Conservation (phyloP, 805 yeast genomes). For the Suhomyces emberorum region DNA sequence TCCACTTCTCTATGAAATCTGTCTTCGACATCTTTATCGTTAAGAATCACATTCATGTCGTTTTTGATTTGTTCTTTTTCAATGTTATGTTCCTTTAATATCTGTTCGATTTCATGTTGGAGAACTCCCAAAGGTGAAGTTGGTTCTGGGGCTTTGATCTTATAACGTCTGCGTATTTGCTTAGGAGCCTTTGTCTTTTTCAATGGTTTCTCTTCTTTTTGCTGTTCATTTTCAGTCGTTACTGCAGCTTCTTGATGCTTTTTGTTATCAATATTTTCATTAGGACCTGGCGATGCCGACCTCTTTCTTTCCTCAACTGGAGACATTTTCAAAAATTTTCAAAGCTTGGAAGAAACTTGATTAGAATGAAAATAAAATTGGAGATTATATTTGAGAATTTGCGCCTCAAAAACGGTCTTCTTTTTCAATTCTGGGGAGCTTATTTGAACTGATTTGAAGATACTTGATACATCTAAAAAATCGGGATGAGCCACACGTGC, state of each 20-base stretch:
- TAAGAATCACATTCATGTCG: conserved; percentile 63
- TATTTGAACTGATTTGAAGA: too few relatives aligned
- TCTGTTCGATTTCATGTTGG: conserved; percentile 63
- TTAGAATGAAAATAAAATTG: too few relatives aligned
- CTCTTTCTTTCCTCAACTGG: conserved; percentile 4
- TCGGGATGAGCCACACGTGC: not conserved
- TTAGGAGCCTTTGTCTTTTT: conserved; percentile 11
- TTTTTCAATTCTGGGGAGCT: too few relatives aligned
- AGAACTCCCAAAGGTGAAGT: conserved; percentile 82
- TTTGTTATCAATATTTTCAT: conserved; percentile 5
- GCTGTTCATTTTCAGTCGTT: not conserved
- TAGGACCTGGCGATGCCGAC: conserved; percentile 3
- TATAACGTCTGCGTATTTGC: conserved; percentile 48
- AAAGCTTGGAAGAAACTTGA: too few relatives aligned
- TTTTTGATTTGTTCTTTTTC: conserved; percentile 50
- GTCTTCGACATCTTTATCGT: conserved; percentile 47
- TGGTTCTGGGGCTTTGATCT: conserved; percentile 62
- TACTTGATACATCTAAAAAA: too few relatives aligned
- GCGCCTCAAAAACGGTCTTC: too few relatives aligned
- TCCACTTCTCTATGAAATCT: conserved; percentile 57
- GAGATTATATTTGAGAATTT: too few relatives aligned
- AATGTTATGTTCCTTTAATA: conserved; percentile 44
- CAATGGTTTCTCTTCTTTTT: not conserved
- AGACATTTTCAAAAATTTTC: too few relatives aligned
- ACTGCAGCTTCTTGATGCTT: conserved; percentile 1